These are phyloP conservation scores for Cyclospora cayetanensis DNA, from an alignment of 169 alveolate genomes.

Conservation along the genomic window DNA sequence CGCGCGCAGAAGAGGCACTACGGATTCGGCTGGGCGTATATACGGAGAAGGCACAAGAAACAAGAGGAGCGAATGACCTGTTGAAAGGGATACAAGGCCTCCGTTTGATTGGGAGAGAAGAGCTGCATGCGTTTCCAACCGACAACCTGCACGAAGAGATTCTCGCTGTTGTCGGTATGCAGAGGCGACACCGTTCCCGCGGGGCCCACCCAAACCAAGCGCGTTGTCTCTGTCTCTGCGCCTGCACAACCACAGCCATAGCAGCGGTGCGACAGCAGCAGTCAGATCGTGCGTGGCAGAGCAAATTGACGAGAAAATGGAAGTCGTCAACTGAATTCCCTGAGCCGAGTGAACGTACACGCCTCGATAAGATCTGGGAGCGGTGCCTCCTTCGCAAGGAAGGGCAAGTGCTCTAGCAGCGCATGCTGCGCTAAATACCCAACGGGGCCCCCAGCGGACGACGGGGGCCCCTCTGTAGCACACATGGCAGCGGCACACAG, in stretches of 20 bases:
- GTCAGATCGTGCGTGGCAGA: background rate
- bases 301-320: background rate
- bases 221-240: background rate
- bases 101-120: constrained; percentile 47
- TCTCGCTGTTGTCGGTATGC: constrained; percentile 71
- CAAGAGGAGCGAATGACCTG: constrained; percentile 62
- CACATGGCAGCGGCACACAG: too few relatives aligned
- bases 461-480: background rate
- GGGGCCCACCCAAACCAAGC: constrained; percentile 74
- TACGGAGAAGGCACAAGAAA: background rate
- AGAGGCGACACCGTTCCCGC: constrained; percentile 70
- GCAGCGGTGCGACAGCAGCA: constrained; percentile 12
- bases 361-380: constrained; percentile 56
- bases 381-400: constrained; percentile 33
- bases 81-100: constrained; percentile 65
- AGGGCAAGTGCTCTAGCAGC: constrained; percentile 67
- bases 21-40: too few relatives aligned
- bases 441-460: background rate
- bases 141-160: constrained; percentile 63
- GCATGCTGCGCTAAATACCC: constrained; percentile 70
- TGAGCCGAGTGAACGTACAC: too few relatives aligned
- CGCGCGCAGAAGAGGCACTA: too few relatives aligned
- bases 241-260: constrained; percentile 47
- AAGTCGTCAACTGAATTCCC: background rate
- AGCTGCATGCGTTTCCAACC: constrained; percentile 70